Conservation (phyloP, 2,329 filamentous ascomycete genomes). For the Xylariaceae sp. region DNA sequence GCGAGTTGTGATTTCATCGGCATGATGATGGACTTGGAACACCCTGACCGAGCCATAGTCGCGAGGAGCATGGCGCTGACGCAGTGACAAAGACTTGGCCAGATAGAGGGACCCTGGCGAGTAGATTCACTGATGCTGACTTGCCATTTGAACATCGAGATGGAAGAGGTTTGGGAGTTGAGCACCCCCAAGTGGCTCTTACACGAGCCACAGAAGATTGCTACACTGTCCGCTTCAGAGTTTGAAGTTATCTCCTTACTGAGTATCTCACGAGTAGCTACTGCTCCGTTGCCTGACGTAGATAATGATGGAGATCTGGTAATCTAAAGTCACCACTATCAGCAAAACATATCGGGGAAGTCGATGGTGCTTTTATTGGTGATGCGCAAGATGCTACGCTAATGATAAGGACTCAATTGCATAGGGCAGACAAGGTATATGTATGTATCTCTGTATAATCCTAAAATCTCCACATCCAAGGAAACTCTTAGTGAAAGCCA, state of each 20-base stretch:
- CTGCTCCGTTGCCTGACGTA: slow-evolving; percentile 9
- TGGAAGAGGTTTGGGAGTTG: slow-evolving; percentile 47
- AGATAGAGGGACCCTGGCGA: slow-evolving; percentile 12
- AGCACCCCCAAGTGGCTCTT: slow-evolving; percentile 50
- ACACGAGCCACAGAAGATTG: slow-evolving; percentile 51
- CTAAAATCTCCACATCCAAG: slow-evolving; percentile 51
- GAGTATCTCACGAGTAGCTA: slow-evolving; percentile 6
- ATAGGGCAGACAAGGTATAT: slow-evolving; percentile 18
- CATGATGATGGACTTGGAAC: slow-evolving; percentile 57
- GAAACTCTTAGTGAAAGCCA: slow-evolving; percentile 51
- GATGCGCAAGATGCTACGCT: slow-evolving; percentile 19
- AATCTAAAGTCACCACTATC: slow-evolving; percentile 13
- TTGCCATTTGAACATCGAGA: slow-evolving; percentile 62
- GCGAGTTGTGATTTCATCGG: slow-evolving; percentile 37
- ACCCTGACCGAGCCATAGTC: slow-evolving; percentile 58
- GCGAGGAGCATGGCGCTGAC: slow-evolving; percentile 56
- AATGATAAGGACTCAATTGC: slow-evolving; percentile 17
- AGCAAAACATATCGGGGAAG: slow-evolving; percentile 14
- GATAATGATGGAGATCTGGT: neutral
- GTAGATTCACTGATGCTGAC: slow-evolving; percentile 45
- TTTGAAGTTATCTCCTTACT: slow-evolving; percentile 2
- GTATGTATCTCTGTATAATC: slow-evolving; percentile 56
- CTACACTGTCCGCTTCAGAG: slow-evolving; percentile 1
- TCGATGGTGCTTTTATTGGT: neutral
- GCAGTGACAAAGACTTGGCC: slow-evolving; percentile 52